These are phyloP conservation scores for Jackrogersella minutella DNA, from an alignment of 495 filamentous ascomycete species.

Conservation along the genomic window DNA sequence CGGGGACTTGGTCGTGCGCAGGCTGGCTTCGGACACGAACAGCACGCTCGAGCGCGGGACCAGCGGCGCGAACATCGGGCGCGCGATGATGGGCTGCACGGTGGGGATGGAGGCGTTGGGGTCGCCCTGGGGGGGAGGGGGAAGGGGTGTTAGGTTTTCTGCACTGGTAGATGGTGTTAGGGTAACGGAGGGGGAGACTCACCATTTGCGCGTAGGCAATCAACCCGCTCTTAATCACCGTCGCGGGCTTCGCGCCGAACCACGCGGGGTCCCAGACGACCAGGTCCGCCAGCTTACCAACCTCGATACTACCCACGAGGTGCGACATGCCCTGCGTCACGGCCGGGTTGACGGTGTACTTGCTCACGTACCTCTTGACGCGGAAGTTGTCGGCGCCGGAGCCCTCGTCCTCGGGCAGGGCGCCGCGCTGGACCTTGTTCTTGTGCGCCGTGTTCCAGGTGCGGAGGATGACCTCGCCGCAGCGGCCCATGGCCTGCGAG, in stretches of 20 bases:
- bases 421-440: slow-evolving; percentile 89
- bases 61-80: slow-evolving; percentile 85
- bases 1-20: slow-evolving; percentile 69
- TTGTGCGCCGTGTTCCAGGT: slow-evolving; percentile 99
- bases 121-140: slow-evolving; percentile 71
- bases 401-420: slow-evolving; percentile 77
- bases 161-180: background rate
- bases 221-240: slow-evolving; percentile 90
- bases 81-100: slow-evolving; percentile 83
- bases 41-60: slow-evolving; percentile 78
- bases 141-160: background rate
- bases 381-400: slow-evolving; percentile 91
- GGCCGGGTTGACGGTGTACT: slow-evolving; percentile 97
- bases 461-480: slow-evolving; percentile 91
- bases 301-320: slow-evolving; percentile 85
- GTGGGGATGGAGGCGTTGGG: slow-evolving; percentile 93
- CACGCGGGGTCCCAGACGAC: slow-evolving; percentile 86
- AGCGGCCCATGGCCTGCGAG: slow-evolving; percentile 97
- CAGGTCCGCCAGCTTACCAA: slow-evolving; percentile 91
- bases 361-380: slow-evolving; percentile 92
- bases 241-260: slow-evolving; percentile 87
- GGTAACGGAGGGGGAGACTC: slow-evolving; percentile 33
- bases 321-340: slow-evolving; percentile 94
- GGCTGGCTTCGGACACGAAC: slow-evolving; percentile 80
- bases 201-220: slow-evolving; percentile 90